Conservation (phyloP, 2,329 filamentous ascomycete species). For the Leptographium lundbergii region DNA sequence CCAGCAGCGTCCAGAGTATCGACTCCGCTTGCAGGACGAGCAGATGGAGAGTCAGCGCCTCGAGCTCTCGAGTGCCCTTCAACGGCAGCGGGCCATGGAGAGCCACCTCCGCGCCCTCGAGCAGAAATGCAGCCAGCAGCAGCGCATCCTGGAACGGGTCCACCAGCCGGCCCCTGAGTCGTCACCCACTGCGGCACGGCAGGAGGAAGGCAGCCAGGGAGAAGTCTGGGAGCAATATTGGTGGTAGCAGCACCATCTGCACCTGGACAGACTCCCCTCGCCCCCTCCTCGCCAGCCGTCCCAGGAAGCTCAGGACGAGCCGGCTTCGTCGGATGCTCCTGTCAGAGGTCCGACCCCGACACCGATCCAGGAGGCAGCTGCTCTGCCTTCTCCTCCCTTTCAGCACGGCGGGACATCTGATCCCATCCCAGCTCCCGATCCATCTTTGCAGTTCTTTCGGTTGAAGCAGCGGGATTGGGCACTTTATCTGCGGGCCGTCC, state of each 20-base stretch:
- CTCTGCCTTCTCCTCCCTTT: no score
- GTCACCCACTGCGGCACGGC: background rate
- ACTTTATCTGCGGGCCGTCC: background rate
- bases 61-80: background rate
- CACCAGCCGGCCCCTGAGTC: background rate
- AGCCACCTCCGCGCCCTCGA: background rate
- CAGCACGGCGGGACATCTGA: background rate
- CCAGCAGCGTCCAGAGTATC: background rate
- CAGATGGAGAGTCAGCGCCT: background rate
- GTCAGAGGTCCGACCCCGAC: background rate
- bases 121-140: background rate
- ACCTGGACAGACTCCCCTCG: background rate
- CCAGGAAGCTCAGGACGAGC: background rate
- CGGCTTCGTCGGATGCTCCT: background rate
- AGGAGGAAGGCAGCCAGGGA: background rate
- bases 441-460: background rate
- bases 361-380: background rate
- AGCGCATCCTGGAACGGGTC: background rate
- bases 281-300: background rate
- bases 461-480: background rate
- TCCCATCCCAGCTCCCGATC: background rate
- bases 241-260: background rate
- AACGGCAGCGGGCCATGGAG: background rate
- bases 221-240: background rate
- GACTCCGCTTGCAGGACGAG: background rate